Percentiles rank a stretch among this genome's conserved stretches.
Conservation (phyloP, 257 asterid species). For the Solanum bulbocastanum region DNA sequence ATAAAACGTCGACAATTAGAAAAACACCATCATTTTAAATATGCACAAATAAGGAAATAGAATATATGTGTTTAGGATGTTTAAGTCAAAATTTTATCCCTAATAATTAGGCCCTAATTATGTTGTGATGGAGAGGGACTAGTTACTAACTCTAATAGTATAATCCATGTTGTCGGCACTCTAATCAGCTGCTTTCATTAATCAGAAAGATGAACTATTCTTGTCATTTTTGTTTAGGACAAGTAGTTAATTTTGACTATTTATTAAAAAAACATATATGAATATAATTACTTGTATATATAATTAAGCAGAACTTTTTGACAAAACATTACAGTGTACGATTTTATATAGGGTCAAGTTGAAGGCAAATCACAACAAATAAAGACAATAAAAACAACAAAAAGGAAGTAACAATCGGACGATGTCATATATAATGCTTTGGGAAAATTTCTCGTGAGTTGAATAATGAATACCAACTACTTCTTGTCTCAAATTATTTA, state of each 20-base stretch:
- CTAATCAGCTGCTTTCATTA: background rate
- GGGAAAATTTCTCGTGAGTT: background rate
- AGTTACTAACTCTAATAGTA: background rate
- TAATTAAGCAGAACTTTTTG: background rate
- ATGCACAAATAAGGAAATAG: background rate
- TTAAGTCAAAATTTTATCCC: background rate
- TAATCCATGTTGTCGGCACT: background rate
- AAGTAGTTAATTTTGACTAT: background rate
- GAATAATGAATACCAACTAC: background rate
- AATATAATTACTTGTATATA: background rate
- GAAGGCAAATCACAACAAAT: background rate
- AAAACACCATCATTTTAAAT: background rate
- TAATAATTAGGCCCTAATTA: background rate
- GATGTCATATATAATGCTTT: background rate
- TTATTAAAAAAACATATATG: background rate
- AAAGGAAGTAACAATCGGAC: background rate
- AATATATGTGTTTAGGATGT: background rate
- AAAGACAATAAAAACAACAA: background rate
- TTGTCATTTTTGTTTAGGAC: background rate
- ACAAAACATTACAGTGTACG: background rate
- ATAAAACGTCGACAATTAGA: background rate
- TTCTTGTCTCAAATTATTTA: background rate
- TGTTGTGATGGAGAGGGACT: background rate
- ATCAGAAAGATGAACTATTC: background rate
- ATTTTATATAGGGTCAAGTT: background rate